Conservation (phyloP, 179 eudicot species). For the Amaranthus tricolor region DNA sequence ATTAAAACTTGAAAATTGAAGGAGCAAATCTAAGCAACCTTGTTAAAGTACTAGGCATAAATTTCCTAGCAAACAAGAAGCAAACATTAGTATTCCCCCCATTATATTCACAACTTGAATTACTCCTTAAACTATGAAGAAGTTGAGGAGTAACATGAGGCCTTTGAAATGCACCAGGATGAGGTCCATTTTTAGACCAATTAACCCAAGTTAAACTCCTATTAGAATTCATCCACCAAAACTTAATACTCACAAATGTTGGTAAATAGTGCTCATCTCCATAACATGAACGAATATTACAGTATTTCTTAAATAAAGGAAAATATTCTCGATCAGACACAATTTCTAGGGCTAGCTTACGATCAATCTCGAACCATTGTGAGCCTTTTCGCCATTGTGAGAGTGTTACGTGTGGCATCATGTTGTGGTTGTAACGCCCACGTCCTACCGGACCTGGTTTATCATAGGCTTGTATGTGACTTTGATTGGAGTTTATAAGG, state of each 20-base stretch:
- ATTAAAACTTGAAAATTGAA: constrained; percentile 22
- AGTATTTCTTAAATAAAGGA: constrained; percentile 18
- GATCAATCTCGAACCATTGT: constrained; percentile 44
- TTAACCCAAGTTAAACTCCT: constrained; percentile 50
- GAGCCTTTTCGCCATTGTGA: constrained; percentile 49
- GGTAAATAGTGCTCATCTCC: constrained; percentile 49
- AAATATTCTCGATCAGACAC: constrained; percentile 29
- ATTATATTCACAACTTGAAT: constrained; percentile 41
- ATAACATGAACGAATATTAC: constrained; percentile 28
- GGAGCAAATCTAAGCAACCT: constrained; percentile 36
- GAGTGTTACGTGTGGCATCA: constrained; percentile 27
- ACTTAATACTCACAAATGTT: constrained; percentile 32
- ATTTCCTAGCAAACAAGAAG: constrained; percentile 52
- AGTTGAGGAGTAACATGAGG: constrained; percentile 26
- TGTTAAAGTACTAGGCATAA: constrained; percentile 31
- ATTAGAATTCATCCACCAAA: constrained; percentile 31
- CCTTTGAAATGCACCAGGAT: constrained; percentile 37
- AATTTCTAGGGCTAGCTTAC: constrained; percentile 30
- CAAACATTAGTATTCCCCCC: constrained; percentile 34
- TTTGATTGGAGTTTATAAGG: constrained; percentile 27
- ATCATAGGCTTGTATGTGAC: constrained; percentile 37
- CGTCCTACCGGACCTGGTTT: constrained; percentile 30
- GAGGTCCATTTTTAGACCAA: constrained; percentile 43
- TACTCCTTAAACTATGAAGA: constrained; percentile 27
- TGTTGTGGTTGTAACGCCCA: constrained; percentile 30